A percentile compares a stretch with the other conserved stretches of the same genome.
phyloP scores from a whole-genome alignment of 768 basidiomycete genomes.

The Imleria badia region DNA sequence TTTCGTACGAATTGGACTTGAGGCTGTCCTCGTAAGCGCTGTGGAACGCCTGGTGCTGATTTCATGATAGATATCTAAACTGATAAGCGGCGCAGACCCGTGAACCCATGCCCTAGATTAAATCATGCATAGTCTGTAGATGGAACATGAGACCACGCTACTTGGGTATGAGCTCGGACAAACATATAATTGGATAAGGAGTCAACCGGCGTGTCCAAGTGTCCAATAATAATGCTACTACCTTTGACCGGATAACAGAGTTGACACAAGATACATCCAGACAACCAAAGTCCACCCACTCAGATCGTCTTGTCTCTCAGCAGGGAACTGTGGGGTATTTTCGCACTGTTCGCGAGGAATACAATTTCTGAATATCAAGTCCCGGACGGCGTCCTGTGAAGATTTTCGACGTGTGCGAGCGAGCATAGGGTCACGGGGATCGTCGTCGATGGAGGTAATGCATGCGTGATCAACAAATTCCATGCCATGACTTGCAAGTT shows the following conservation, averaged over 20 bases:
- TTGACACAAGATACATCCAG: conserved; percentile 17
- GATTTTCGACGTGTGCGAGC: conserved; percentile 19
- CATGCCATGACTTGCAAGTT: conserved; percentile 24
- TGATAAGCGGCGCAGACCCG: background rate
- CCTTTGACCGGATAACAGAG: background rate
- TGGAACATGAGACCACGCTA: background rate
- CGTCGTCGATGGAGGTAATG: conserved; percentile 31
- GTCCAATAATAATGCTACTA: background rate
- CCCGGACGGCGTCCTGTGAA: conserved; percentile 25
- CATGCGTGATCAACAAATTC: conserved; percentile 32
- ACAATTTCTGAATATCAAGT: conserved; percentile 24
- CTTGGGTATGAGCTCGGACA: background rate
- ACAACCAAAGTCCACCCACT: conserved; percentile 13
- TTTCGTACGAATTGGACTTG: too few species aligned
- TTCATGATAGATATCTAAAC: background rate
- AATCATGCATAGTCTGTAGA: background rate
- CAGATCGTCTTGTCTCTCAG: background rate
- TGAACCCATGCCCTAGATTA: conserved; percentile 1
- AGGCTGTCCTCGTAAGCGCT: too few species aligned
- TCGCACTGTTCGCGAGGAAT: conserved; percentile 5
- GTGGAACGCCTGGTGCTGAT: background rate
- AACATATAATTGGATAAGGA: background rate
- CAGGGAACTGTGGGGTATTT: background rate
- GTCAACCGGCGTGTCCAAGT: background rate
- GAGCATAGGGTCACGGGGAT: conserved; percentile 14